These are phyloP conservation scores for Aaosphaeria arxii DNA, from an alignment of 2,329 filamentous ascomycete genomes.

Conservation along the genomic window DNA sequence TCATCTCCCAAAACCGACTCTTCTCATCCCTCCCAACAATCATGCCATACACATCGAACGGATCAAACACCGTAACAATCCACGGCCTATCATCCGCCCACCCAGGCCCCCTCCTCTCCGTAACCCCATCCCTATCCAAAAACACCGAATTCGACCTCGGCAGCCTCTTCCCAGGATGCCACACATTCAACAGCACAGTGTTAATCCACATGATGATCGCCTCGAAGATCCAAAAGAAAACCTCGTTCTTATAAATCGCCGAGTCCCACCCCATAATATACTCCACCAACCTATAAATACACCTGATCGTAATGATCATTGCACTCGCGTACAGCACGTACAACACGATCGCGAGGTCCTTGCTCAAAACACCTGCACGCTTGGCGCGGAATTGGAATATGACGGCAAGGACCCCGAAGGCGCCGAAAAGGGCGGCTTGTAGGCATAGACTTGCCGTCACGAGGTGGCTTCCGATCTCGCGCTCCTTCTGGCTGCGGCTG, in stretches of 20 bases:
- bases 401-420: slow-evolving; percentile 48
- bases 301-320: slow-evolving; percentile 46
- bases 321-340: slow-evolving; percentile 50
- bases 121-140: slow-evolving; percentile 50
- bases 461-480: slow-evolving; percentile 44
- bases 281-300: slow-evolving; percentile 54
- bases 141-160: slow-evolving; percentile 52
- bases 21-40: slow-evolving; percentile 29
- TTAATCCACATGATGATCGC: slow-evolving; percentile 51
- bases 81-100: slow-evolving; percentile 48
- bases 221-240: slow-evolving; percentile 56
- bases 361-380: slow-evolving; percentile 39
- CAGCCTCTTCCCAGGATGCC: slow-evolving; percentile 50
- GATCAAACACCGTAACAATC: slow-evolving; percentile 38
- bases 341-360: slow-evolving; percentile 44
- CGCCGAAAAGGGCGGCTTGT: slow-evolving; percentile 49
- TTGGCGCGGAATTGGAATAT: slow-evolving; percentile 46
- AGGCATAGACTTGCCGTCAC: slow-evolving; percentile 51
- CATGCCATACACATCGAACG: slow-evolving; percentile 34
- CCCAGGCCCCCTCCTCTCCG: slow-evolving; percentile 50
- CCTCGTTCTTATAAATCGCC: slow-evolving; percentile 43
- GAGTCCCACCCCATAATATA: slow-evolving; percentile 42
- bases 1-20: slow-evolving; percentile 38
- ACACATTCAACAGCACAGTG: slow-evolving; percentile 50
- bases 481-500: slow-evolving; percentile 30